Conservation (phyloP, 2,329 filamentous ascomycete species). For the Daldinia sp. region DNA sequence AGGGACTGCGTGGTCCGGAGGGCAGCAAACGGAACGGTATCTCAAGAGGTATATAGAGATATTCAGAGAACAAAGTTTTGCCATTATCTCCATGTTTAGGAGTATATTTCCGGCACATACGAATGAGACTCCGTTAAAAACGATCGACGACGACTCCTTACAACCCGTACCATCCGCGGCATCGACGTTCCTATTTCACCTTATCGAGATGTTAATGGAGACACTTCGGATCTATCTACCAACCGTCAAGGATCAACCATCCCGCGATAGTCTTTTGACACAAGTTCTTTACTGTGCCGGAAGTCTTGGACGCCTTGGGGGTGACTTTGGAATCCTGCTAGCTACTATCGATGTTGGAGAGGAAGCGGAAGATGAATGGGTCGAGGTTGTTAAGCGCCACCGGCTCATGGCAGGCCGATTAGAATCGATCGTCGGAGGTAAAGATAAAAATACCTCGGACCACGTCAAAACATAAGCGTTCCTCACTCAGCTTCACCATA, state of each 20-base stretch:
- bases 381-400: constrained; percentile 88
- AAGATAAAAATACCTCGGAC: constrained; percentile 47
- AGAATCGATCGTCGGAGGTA: constrained; percentile 71
- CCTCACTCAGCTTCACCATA: too few relatives aligned
- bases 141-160: constrained; percentile 52
- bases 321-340: constrained; percentile 90
- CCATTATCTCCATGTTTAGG: constrained; percentile 92
- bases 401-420: constrained; percentile 81
- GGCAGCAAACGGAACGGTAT: constrained; percentile 93
- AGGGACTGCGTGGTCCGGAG: constrained; percentile 66
- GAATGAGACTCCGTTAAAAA: constrained; percentile 28
- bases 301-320: constrained; percentile 86
- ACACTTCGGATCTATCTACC: constrained; percentile 81
- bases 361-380: constrained; percentile 75
- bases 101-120: constrained; percentile 75
- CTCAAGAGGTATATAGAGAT: constrained; percentile 97
- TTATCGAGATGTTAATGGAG: constrained; percentile 81
- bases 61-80: constrained; percentile 96
- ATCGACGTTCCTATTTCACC: constrained; percentile 82
- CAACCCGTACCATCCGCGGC: constrained; percentile 76
- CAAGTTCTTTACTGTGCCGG: constrained; percentile 94
- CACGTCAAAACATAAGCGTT: constrained; percentile 23
- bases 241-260: constrained; percentile 79
- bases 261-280: constrained; percentile 86
- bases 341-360: constrained; percentile 63